Evolutionary conservation across 345 rosid species (phyloP).

Genomic region (Populus pruinosa): DNA sequence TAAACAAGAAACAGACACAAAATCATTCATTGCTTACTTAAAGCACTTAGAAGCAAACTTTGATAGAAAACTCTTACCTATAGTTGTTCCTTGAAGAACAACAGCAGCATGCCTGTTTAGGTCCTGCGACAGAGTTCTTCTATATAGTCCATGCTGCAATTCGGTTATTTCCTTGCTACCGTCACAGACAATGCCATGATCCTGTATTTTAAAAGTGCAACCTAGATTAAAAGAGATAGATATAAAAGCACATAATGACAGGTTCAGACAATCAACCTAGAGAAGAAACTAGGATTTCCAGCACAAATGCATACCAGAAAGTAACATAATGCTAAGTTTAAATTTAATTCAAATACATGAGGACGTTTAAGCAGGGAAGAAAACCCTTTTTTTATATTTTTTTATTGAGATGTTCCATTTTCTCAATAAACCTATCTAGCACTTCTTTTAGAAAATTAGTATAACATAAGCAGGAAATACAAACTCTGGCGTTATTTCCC

Average conservation of each 20-base stretch:
- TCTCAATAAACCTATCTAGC: not conserved
- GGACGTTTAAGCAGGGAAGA: not conserved
- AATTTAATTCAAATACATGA: not conserved
- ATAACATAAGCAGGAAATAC: not conserved
- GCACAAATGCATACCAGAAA: not conserved
- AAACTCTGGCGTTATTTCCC: not conserved
- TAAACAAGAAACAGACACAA: not conserved
- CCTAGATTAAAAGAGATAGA: not conserved
- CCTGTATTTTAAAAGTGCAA: constrained; percentile 39
- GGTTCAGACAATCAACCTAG: constrained; percentile 2
- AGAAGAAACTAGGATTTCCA: not conserved
- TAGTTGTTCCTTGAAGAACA: constrained; percentile 79
- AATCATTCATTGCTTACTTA: not conserved
- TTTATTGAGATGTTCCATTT: not conserved
- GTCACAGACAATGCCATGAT: constrained; percentile 74
- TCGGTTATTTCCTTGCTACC: constrained; percentile 56
- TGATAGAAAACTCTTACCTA: constrained; percentile 41
- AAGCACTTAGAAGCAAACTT: not conserved
- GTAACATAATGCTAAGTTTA: not conserved
- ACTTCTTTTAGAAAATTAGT: not conserved
- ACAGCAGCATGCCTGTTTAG: constrained; percentile 88
- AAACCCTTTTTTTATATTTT: not conserved
- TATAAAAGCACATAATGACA: not conserved
- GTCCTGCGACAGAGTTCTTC: constrained; percentile 71
- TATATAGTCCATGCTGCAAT: constrained; percentile 47